These are phyloP conservation scores for Helicocarpus griseus DNA, from an alignment of 2,329 filamentous ascomycete genomes.

Conservation along the genomic window DNA sequence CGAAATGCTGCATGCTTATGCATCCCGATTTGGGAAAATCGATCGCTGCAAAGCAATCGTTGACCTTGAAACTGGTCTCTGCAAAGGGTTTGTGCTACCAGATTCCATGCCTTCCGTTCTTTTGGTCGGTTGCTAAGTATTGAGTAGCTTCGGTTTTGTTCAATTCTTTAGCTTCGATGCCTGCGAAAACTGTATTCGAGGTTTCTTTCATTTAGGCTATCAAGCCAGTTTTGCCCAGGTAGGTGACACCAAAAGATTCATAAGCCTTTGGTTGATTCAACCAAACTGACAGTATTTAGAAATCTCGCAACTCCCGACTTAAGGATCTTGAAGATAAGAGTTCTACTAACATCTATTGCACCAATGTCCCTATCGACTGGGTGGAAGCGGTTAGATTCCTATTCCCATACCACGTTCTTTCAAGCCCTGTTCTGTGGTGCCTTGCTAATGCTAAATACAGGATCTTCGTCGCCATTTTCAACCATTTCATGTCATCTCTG, in stretches of 20 bases:
- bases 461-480: slow-evolving; percentile 57
- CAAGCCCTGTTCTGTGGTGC: not conserved
- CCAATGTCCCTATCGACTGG: slow-evolving; percentile 85
- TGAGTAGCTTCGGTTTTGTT: slow-evolving; percentile 84
- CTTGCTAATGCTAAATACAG: slow-evolving; percentile 38
- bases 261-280: slow-evolving; percentile 18
- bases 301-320: slow-evolving; percentile 95
- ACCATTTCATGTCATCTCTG: slow-evolving; percentile 64
- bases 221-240: slow-evolving; percentile 96
- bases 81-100: slow-evolving; percentile 67
- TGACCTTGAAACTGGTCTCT: slow-evolving; percentile 81
- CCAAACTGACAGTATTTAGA: slow-evolving; percentile 42
- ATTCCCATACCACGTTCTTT: slow-evolving; percentile 11
- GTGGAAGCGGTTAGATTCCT: slow-evolving; percentile 65
- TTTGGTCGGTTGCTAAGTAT: slow-evolving; percentile 20
- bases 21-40: slow-evolving; percentile 80
- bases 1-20: slow-evolving; percentile 72
- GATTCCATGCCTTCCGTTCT: slow-evolving; percentile 2
- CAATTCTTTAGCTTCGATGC: slow-evolving; percentile 83
- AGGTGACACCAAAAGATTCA: slow-evolving; percentile 23
- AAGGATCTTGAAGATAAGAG: slow-evolving; percentile 85
- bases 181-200: slow-evolving; percentile 91
- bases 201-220: slow-evolving; percentile 88
- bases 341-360: slow-evolving; percentile 96
- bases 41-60: slow-evolving; percentile 98